Evolutionary conservation across 169 alveolate species (phyloP).

Genomic region (Toxoplasma gondii): DNA sequence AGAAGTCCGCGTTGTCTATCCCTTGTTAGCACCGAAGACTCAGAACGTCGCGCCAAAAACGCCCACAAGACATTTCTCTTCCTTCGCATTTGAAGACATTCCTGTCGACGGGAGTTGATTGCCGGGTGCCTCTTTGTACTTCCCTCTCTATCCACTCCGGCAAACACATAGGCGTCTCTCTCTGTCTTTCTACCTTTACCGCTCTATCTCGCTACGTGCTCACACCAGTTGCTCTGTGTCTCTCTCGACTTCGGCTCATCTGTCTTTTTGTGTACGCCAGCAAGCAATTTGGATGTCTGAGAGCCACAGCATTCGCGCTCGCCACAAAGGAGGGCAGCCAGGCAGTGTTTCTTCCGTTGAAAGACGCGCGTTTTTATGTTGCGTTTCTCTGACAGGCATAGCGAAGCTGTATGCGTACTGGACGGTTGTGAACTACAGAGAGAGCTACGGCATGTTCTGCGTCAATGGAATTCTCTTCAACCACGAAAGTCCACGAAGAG

Average conservation of each 20-base stretch:
- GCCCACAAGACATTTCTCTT: too few species aligned
- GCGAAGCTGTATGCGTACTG: conserved; percentile 80
- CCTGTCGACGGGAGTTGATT: too few species aligned
- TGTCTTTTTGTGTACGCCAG: background rate
- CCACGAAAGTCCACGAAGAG: conserved; percentile 86
- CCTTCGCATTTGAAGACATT: too few species aligned
- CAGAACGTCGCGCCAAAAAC: too few species aligned
- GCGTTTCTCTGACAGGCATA: conserved; percentile 57
- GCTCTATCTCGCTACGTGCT: background rate
- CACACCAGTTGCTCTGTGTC: background rate
- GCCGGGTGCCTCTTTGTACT: too few species aligned
- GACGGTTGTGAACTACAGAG: conserved; percentile 77
- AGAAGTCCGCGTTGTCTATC: too few species aligned
- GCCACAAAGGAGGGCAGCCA: too few species aligned
- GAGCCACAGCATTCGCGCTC: too few species aligned
- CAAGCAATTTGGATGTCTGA: too few species aligned
- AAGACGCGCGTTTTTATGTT: background rate
- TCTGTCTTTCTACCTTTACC: background rate
- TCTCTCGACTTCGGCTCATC: background rate
- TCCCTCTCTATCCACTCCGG: too few species aligned
- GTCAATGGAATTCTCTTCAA: conserved; percentile 82
- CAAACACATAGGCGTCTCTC: background rate
- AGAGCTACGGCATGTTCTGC: conserved; percentile 79
- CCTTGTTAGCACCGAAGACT: too few species aligned
- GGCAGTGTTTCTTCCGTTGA: background rate